These are phyloP conservation scores for Alternaria hordeiaustralica DNA, from an alignment of 2,329 filamentous ascomycete genomes.

Conservation along the genomic window DNA sequence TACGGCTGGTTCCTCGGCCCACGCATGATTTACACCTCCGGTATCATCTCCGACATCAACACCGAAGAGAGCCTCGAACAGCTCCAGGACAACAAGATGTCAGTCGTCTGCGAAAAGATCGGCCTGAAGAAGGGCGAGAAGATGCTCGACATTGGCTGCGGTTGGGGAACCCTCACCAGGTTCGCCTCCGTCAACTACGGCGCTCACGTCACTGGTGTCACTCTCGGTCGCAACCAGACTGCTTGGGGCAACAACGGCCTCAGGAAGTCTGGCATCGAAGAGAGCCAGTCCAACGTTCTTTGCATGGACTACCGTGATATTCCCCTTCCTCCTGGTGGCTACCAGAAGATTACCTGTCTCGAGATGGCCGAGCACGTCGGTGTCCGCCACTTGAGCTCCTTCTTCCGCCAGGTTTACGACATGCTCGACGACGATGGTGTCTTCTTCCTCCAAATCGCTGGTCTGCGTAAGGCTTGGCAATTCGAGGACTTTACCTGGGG, in stretches of 20 bases:
- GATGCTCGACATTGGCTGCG: slow-evolving; percentile 94
- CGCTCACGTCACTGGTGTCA: slow-evolving; percentile 84
- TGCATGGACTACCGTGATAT: slow-evolving; percentile 99
- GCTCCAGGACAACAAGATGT: slow-evolving; percentile 97
- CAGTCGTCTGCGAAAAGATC: slow-evolving; percentile 95
- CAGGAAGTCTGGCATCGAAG: slow-evolving; percentile 78
- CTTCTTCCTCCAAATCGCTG: slow-evolving; percentile 95
- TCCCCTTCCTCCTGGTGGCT: slow-evolving; percentile 76
- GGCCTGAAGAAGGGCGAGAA: slow-evolving; percentile 79
- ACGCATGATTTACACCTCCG: slow-evolving; percentile 98
- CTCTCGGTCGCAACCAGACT: slow-evolving; percentile 93
- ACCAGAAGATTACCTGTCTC: slow-evolving; percentile 95
- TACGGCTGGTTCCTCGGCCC: slow-evolving; percentile 98
- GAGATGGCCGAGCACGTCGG: slow-evolving; percentile 99
- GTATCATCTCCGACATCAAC: slow-evolving; percentile 86
- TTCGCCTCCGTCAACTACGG: slow-evolving; percentile 94
- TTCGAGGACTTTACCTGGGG: slow-evolving; percentile 99
- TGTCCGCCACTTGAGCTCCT: slow-evolving; percentile 82
- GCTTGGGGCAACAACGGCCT: slow-evolving; percentile 94
- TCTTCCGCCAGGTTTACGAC: slow-evolving; percentile 85
- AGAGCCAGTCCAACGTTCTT: slow-evolving; percentile 88
- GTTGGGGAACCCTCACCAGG: slow-evolving; percentile 95
- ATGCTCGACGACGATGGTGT: slow-evolving; percentile 97
- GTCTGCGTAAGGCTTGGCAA: slow-evolving; percentile 93
- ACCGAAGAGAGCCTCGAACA: slow-evolving; percentile 91